These are phyloP conservation scores for Nemania abortiva DNA, from an alignment of 2,329 filamentous ascomycete genomes.

Conservation along the genomic window DNA sequence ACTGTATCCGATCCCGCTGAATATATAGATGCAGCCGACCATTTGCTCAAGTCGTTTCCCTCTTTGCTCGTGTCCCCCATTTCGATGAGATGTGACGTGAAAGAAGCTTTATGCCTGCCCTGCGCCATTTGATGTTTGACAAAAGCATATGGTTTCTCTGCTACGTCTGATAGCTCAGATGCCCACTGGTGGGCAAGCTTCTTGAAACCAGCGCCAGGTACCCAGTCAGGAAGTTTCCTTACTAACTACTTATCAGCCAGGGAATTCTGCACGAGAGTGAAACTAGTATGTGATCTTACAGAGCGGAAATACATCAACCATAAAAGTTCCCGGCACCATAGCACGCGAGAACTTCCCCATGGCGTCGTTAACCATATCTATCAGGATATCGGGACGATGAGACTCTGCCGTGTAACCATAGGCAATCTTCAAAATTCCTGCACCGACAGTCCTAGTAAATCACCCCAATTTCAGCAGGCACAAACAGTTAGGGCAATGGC, in stretches of 20 bases:
- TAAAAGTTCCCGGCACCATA: constrained; percentile 44
- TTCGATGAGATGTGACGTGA: constrained; percentile 8
- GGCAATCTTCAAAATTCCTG: constrained; percentile 45
- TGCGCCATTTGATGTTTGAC: constrained; percentile 18
- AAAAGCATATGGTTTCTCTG: constrained; percentile 24
- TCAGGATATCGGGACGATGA: constrained; percentile 42
- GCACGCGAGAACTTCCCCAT: constrained; percentile 44
- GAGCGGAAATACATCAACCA: constrained; percentile 47
- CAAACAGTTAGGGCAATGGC: too few relatives aligned
- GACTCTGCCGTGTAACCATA: constrained; percentile 49
- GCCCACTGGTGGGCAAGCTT: constrained; percentile 17
- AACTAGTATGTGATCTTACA: constrained; percentile 2
- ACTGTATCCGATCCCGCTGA: constrained; percentile 34
- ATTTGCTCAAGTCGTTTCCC: constrained; percentile 22
- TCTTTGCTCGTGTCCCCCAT: not conserved
- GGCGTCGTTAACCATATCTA: constrained; percentile 38
- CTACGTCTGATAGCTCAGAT: not conserved
- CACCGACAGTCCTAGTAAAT: constrained; percentile 17
- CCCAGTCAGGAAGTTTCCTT: constrained; percentile 31
- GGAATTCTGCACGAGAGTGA: not conserved
- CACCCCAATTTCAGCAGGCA: too few relatives aligned
- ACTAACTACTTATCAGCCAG: not conserved
- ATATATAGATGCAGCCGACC: constrained; percentile 20
- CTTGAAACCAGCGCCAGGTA: constrained; percentile 30
- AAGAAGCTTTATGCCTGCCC: constrained; percentile 19